Evolutionary conservation across 148 eudicot genomes (phyloP).

Genomic region (Salicornia ramosissima): DNA sequence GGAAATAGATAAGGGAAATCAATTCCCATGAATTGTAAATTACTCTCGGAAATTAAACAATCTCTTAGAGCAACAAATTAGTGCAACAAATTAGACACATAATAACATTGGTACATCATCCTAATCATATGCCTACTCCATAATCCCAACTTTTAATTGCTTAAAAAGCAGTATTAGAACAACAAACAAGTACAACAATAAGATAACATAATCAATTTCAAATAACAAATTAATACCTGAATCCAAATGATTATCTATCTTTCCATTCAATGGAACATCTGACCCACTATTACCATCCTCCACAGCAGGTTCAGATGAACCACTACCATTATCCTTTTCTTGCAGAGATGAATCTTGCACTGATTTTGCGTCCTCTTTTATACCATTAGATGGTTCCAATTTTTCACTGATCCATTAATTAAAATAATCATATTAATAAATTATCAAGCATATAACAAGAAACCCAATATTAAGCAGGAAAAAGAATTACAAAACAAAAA

Average conservation of each 20-base stretch:
- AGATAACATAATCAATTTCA: background rate
- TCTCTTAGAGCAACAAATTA: background rate
- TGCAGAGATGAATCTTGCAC: conserved; percentile 7
- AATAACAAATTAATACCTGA: conserved; percentile 19
- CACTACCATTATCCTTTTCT: background rate
- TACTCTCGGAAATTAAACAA: too few species aligned
- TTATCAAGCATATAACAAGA: background rate
- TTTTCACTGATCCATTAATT: conserved; percentile 24
- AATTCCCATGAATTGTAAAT: too few species aligned
- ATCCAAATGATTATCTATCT: conserved; percentile 13
- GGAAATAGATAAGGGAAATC: too few species aligned
- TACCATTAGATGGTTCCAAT: conserved; percentile 19
- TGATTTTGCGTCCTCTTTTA: conserved; percentile 20
- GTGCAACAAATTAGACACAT: background rate
- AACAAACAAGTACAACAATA: background rate
- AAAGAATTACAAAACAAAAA: background rate
- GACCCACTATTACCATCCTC: conserved; percentile 4
- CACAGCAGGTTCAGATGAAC: conserved; percentile 5
- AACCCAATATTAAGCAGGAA: background rate
- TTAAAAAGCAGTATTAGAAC: too few species aligned
- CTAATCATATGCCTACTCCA: too few species aligned
- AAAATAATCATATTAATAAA: conserved; percentile 10
- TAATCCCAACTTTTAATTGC: too few species aligned
- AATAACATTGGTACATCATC: too few species aligned
- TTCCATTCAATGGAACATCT: conserved; percentile 17